Evolutionary conservation across 139 green algal species (phyloP), one percentile per base, ranked within the genome.

Genomic region (Haematococcus sp.): DNA sequence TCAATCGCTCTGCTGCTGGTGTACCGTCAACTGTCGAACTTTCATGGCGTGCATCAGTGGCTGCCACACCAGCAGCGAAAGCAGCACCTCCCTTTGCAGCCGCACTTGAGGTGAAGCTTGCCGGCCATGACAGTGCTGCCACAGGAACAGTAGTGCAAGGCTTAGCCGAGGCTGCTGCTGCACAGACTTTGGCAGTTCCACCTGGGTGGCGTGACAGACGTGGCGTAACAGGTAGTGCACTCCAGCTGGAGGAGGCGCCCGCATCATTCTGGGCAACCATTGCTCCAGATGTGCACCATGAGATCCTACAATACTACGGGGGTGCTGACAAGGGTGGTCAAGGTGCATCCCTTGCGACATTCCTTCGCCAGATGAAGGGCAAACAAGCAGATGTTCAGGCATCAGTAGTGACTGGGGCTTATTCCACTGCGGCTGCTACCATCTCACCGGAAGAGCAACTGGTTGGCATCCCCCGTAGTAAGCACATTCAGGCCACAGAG

Each of bases 211-310:
- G 56, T 1, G 68, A 58, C 4, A 68, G 49, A 23, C 28, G 63
- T 44, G 75, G 75, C 3, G 56, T 63, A 34, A 63, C 56, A 58
- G 27, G 32, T 59, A 80, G 16, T 46, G 55, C 75, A 2, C 64
- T 54, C 40, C n/a, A 17, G 54, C 61, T 84, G 70, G 31, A 61
- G 28, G 78, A 85, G 70, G 79, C 81, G 54, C 79, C 79, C 19
- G 59, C 78, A 55, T n/a, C 19, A 2, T 85, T 85, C 65, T 85
- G 79, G 79, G 51, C 66, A 13, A 85, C 79, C 7, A 75, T 85
- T 51, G 74, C 79, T 19, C 74, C 74, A 0, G 65, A 71, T 56
- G 74, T 81, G 46, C 79, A 85, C 49, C 71, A 76, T 1, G 68
- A 81, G 51, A 81, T 85, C 61, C 19, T 66, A 0, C 68, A 85